Base-by-base conservation (phyloP, 2,329 filamentous ascomycete genomes). In the Colletotrichum higginsianum region DNA sequence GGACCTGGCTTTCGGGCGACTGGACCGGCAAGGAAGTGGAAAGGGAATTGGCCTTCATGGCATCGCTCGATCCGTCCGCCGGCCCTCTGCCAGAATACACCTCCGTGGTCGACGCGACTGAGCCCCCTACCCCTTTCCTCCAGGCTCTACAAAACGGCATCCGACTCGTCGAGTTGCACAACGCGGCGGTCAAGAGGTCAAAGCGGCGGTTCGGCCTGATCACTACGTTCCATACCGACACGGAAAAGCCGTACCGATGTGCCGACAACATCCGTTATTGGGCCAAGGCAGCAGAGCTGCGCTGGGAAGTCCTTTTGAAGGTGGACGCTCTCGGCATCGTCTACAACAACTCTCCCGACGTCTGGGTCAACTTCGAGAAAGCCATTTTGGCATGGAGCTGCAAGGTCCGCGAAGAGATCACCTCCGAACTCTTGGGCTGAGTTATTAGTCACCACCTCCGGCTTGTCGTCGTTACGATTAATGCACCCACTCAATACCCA, bases 261-360 rank as follows among this genome's bases (percentile, higher is more conserved):
- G 94, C 95, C 3, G 96, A 99, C 76, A 99, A 99, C 80, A 87
- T 99, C 73, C 90, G 95, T 50, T 99, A 93, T 85, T 99, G 96
- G 96, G 89, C 93, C 82, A 99, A 99, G 84, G 96, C 96, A 1
- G 95, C 95, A 9, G 95, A 99, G 83, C 86, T 98, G 70, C 91
- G 96, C 66, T 99, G 96, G 92, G 96, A 98, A 82, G 89, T 95
- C 49, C 89, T 93, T 75, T 86, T 98, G 62, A 90, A 92, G 74
- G 87, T 98, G 65, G 94, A 98, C 78, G 94, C 96, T 26, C 92
- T 97, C 82, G 94, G 92, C 38, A 89, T 98, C 9, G 95, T 98
- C 26, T 93, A 95, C 78, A 92, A 92, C 78, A 92, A 87, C 71
- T 87, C 89, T 61, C 87, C 87, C 1, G 86, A 90, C 64, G 90